phyloP scores from a whole-genome alignment of 192 early-diverging fungal species.

The Gaertneriomyces sp. region DNA sequence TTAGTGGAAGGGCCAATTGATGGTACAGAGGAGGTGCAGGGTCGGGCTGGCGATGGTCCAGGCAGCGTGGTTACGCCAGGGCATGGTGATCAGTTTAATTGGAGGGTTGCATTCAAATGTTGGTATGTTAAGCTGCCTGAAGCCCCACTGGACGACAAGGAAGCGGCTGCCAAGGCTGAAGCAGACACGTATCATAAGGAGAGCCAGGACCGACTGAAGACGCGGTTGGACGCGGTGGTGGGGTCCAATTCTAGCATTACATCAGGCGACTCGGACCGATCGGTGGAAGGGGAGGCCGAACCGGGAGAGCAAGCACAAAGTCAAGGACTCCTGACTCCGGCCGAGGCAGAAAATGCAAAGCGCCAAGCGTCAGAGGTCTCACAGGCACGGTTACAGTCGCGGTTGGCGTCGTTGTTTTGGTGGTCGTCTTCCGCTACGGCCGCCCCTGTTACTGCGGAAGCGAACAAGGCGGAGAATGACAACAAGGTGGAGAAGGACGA shows the following conservation, averaged over 20 bases:
- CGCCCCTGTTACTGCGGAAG: too few species aligned
- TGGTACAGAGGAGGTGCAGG: slow-evolving; percentile 14
- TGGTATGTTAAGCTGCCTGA: slow-evolving; percentile 34
- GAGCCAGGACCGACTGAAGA: slow-evolving; percentile 14
- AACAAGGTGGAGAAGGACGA: not conserved
- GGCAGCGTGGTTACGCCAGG: slow-evolving; percentile 18
- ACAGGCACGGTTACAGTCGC: not conserved
- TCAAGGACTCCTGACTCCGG: not conserved
- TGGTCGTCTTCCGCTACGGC: too few species aligned
- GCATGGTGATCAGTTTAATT: too few species aligned
- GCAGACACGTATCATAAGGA: not conserved
- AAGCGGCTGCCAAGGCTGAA: not conserved
- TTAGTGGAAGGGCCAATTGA: not conserved
- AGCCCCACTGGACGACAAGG: not conserved
- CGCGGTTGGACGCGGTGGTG: slow-evolving; percentile 7
- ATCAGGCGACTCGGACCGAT: not conserved
- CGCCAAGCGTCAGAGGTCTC: slow-evolving; percentile 7
- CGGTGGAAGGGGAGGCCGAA: not conserved
- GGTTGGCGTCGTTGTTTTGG: not conserved
- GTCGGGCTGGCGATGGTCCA: slow-evolving; percentile 26
- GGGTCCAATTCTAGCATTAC: not conserved
- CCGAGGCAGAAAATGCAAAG: slow-evolving; percentile 4
- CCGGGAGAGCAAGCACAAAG: not conserved
- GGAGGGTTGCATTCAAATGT: slow-evolving; percentile 28
- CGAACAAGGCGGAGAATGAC: not conserved